Conservation (phyloP, 2,329 filamentous ascomycete species). For the Verticillium nonalfalfae region DNA sequence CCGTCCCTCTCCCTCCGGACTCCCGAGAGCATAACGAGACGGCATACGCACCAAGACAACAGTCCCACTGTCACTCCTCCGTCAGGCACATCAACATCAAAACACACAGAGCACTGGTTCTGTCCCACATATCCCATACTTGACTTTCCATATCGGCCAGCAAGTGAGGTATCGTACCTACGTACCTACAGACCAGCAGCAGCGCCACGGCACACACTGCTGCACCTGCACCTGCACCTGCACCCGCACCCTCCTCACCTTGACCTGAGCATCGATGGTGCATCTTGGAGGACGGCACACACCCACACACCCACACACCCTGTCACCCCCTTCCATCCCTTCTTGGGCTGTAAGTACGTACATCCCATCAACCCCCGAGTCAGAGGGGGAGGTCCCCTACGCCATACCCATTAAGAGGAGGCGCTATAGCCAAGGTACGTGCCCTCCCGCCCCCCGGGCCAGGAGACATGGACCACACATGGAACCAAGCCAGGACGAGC, state of each 20-base stretch:
- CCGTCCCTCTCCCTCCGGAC: conserved; percentile 24
- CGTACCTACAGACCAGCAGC: conserved; percentile 4
- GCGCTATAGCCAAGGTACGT: conserved; percentile 22
- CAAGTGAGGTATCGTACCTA: too few species aligned
- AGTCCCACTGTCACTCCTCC: background rate
- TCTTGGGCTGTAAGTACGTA: background rate
- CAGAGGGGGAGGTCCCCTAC: conserved; percentile 1
- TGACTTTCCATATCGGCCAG: background rate
- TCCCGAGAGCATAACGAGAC: conserved; percentile 6
- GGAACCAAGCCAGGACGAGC: background rate
- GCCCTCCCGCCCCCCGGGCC: conserved; percentile 3
- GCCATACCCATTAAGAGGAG: conserved; percentile 30
- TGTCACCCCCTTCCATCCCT: conserved; percentile 7
- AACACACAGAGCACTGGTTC: conserved; percentile 6
- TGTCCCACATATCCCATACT: conserved; percentile 7
- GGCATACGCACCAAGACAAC: background rate
- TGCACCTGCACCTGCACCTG: background rate
- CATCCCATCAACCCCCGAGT: background rate
- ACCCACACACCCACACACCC: background rate
- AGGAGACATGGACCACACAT: background rate
- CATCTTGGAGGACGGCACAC: conserved; percentile 19
- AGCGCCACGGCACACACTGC: conserved; percentile 7
- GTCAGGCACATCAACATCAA: conserved; percentile 11
- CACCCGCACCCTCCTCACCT: too few species aligned
- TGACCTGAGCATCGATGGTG: conserved; percentile 4